Evolutionary conservation across 192 early-diverging fungal species (phyloP).

Genomic region (Podila epicladia): DNA sequence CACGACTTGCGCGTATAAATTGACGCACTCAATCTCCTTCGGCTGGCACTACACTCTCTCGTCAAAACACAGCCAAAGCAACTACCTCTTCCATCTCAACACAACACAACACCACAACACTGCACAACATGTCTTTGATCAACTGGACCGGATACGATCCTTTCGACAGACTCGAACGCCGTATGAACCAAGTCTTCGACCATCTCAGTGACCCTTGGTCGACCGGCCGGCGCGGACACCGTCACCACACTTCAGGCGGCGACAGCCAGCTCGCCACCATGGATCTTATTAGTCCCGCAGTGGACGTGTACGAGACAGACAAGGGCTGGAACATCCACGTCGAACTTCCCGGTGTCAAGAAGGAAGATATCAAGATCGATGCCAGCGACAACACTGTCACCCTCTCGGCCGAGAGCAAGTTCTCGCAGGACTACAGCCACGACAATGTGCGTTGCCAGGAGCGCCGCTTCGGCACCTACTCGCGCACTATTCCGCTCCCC

Average conservation of each 20-base stretch:
- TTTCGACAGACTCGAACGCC: slow-evolving; percentile 31
- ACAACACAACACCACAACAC: slow-evolving; percentile 10
- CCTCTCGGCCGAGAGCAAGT: slow-evolving; percentile 56
- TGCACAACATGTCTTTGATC: slow-evolving; percentile 28
- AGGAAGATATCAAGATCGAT: slow-evolving; percentile 64
- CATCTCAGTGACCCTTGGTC: slow-evolving; percentile 27
- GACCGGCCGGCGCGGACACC: slow-evolving; percentile 4
- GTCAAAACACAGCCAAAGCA: neutral
- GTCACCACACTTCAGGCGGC: slow-evolving; percentile 7
- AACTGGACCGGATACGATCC: slow-evolving; percentile 22
- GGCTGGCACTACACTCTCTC: too few species aligned
- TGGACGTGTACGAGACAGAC: slow-evolving; percentile 62
- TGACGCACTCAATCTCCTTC: too few species aligned
- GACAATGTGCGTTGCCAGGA: slow-evolving; percentile 59
- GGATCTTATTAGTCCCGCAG: slow-evolving; percentile 23
- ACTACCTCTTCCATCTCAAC: neutral
- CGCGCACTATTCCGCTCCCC: slow-evolving; percentile 59
- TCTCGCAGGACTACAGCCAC: slow-evolving; percentile 35
- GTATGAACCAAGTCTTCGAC: slow-evolving; percentile 36
- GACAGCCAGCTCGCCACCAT: neutral
- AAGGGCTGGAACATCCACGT: slow-evolving; percentile 56
- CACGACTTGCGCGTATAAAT: too few species aligned
- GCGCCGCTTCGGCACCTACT: slow-evolving; percentile 61
- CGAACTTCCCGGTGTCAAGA: slow-evolving; percentile 66
- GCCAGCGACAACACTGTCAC: slow-evolving; percentile 56